A percentile compares a stretch with the other conserved stretches of the same genome.
Evolutionary conservation across 768 basidiomycete species (phyloP).

Genomic region (Imleria badia): DNA sequence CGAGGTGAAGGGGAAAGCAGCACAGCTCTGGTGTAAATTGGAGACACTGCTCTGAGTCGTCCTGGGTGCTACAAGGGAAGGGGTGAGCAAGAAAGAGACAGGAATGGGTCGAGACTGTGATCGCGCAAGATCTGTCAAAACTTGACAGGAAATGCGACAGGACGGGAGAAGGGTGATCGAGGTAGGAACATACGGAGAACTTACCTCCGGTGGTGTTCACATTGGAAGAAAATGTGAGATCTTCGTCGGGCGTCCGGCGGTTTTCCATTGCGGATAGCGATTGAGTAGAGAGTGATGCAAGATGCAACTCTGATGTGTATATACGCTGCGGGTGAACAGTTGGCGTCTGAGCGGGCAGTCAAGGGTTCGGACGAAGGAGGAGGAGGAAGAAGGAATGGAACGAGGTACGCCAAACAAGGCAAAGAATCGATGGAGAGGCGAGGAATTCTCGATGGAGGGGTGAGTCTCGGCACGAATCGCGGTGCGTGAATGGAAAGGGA

Average conservation of each 20-base stretch:
- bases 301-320: neutral
- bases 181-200: slow-evolving; percentile 14
- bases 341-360: neutral
- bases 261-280: slow-evolving; percentile 25
- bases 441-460: slow-evolving; percentile 15
- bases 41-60: neutral
- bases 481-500: slow-evolving; percentile 5
- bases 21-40: neutral
- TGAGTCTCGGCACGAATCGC: slow-evolving; percentile 10
- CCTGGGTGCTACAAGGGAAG: slow-evolving; percentile 5
- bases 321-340: neutral
- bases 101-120: neutral
- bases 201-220: slow-evolving; percentile 27
- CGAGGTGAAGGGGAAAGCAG: neutral
- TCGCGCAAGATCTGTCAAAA: slow-evolving; percentile 14
- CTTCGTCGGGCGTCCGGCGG: slow-evolving; percentile 20
- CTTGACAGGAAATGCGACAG: slow-evolving; percentile 8
- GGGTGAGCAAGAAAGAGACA: slow-evolving; percentile 4
- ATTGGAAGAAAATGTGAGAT: slow-evolving; percentile 9
- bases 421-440: neutral
- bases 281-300: neutral
- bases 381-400: neutral
- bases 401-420: slow-evolving; percentile 1
- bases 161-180: slow-evolving; percentile 12
- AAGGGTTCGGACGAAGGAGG: neutral